Percentiles rank a stretch among this genome's conserved stretches.
Conservation (phyloP, 441 rosid genomes). For the Brassica hybrid region DNA sequence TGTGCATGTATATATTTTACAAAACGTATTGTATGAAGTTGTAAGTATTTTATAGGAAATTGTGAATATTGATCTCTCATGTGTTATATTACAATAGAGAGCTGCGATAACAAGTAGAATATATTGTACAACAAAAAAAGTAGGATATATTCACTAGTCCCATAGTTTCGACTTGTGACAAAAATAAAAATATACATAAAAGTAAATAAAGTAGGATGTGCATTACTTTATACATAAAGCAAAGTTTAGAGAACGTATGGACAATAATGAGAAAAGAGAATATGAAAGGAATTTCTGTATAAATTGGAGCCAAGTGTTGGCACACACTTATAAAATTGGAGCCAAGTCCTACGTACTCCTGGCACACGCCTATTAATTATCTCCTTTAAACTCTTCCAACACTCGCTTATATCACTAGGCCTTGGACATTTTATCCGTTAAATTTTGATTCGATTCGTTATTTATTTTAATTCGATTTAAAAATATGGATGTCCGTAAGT, state of each 20-base stretch:
- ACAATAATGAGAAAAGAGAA: conserved; percentile 21
- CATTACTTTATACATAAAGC: conserved; percentile 32
- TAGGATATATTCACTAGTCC: background rate
- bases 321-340: conserved; percentile 22
- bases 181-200: conserved; percentile 11
- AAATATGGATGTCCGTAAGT: too few species aligned
- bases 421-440: too few species aligned
- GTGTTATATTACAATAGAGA: background rate
- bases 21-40: background rate
- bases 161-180: conserved; percentile 11
- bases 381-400: conserved; percentile 7
- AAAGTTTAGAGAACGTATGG: conserved; percentile 24
- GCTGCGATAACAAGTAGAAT: conserved; percentile 1
- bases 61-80: background rate
- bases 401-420: conserved; percentile 12
- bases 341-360: conserved; percentile 14
- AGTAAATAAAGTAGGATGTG: conserved; percentile 32
- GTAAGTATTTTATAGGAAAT: background rate
- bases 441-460: too few species aligned
- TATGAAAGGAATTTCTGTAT: conserved; percentile 36
- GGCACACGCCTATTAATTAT: conserved; percentile 37
- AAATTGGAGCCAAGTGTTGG: conserved; percentile 44
- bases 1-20: background rate
- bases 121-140: background rate
- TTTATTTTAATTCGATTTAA: too few species aligned